A percentile compares a stretch with the other conserved stretches of the same genome.
phyloP scores from a whole-genome alignment of 306 rosid species.

The Glycine latifolia region DNA sequence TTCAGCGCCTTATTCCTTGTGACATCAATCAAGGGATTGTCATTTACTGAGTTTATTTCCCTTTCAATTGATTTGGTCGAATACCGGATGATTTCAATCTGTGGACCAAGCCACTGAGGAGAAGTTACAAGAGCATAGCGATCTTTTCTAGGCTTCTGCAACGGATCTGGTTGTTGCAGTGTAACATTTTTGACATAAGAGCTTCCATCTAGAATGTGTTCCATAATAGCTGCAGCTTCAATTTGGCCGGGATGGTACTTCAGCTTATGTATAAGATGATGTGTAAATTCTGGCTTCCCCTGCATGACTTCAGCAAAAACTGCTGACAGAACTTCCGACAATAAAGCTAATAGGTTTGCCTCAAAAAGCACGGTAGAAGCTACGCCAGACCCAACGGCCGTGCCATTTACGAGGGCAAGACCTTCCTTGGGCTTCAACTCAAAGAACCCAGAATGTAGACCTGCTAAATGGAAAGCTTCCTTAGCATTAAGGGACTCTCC shows the following conservation, averaged over 20 bases:
- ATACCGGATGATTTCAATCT: conserved; percentile 56
- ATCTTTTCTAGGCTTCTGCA: conserved; percentile 55
- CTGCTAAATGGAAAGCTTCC: conserved; percentile 55
- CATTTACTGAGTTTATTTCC: conserved; percentile 61
- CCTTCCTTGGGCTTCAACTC: conserved; percentile 61
- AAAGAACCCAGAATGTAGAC: conserved; percentile 47
- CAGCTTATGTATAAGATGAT: conserved; percentile 56
- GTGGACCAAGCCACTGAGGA: conserved; percentile 67
- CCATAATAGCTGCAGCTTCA: conserved; percentile 62
- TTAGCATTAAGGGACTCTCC: conserved; percentile 49
- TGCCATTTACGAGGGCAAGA: conserved; percentile 56
- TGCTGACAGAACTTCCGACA: conserved; percentile 53
- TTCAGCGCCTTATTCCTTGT: conserved; percentile 38
- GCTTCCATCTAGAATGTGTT: conserved; percentile 59
- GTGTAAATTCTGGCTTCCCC: conserved; percentile 55
- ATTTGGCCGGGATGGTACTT: conserved; percentile 61
- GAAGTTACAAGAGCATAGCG: conserved; percentile 62
- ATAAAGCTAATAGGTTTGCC: conserved; percentile 54
- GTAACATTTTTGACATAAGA: conserved; percentile 44
- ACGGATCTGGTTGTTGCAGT: conserved; percentile 47
- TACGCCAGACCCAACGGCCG: conserved; percentile 56
- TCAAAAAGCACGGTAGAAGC: conserved; percentile 58
- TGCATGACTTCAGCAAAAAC: conserved; percentile 58
- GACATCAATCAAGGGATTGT: conserved; percentile 61
- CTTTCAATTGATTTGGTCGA: conserved; percentile 55